Conservation (phyloP, 768 basidiomycete genomes). For the Tylopilus felleus region DNA sequence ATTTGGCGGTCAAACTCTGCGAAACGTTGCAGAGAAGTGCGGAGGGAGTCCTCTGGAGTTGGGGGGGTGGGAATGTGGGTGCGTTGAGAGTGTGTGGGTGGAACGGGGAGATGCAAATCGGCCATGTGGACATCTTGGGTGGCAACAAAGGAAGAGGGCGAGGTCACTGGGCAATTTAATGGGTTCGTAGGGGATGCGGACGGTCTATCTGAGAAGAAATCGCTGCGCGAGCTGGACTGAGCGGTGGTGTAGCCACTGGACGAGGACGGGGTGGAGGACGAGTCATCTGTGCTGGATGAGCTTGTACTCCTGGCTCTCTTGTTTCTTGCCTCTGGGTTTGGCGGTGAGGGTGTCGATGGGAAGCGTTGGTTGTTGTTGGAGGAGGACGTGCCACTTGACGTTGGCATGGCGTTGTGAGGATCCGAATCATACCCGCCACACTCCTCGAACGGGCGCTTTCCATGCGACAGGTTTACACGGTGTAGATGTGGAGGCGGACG, state of each 20-base stretch:
- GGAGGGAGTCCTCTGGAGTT: conserved; percentile 36
- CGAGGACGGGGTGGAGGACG: conserved; percentile 32
- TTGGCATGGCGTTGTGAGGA: conserved; percentile 27
- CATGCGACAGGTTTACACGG: conserved; percentile 28
- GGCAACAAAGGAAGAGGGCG: conserved; percentile 40
- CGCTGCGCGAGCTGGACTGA: conserved; percentile 34
- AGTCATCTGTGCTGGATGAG: conserved; percentile 38
- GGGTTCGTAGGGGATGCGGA: conserved; percentile 10
- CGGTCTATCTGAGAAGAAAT: conserved; percentile 21
- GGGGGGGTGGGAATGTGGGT: conserved; percentile 12
- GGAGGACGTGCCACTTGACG: conserved; percentile 27
- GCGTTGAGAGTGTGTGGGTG: conserved; percentile 16
- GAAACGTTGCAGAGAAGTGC: conserved; percentile 48
- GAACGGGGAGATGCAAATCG: conserved; percentile 31
- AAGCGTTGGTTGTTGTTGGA: conserved; percentile 15
- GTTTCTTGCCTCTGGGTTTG: conserved; percentile 48
- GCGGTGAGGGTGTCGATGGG: conserved; percentile 1
- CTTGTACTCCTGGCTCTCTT: conserved; percentile 58
- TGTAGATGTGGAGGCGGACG: conserved; percentile 24
- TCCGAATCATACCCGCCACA: conserved; percentile 34
- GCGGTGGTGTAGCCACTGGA: conserved; percentile 37
- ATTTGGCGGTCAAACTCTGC: conserved; percentile 54
- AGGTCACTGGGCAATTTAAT: conserved; percentile 18
- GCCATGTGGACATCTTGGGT: conserved; percentile 50
- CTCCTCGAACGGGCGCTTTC: conserved; percentile 33